phyloP scores from a whole-genome alignment of 495 filamentous ascomycete genomes.

The Aspergillus carlsbadensis region DNA sequence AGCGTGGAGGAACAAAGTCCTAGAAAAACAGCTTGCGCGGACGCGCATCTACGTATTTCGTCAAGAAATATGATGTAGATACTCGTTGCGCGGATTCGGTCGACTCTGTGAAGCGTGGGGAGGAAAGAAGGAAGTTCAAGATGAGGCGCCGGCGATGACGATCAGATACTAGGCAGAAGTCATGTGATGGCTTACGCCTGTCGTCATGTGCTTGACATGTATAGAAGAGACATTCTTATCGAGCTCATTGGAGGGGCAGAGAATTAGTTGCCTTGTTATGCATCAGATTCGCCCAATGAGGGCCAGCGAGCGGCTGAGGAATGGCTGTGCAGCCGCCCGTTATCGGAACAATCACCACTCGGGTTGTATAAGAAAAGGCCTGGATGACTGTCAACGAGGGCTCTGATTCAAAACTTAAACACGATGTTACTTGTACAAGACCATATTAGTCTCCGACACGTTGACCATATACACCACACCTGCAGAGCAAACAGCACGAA shows the following conservation, averaged over 20 bases:
- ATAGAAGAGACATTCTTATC: neutral
- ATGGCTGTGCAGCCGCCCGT: no score
- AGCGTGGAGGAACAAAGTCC: constrained; percentile 15
- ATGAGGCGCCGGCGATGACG: constrained; percentile 16
- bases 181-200: constrained; percentile 17
- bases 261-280: neutral
- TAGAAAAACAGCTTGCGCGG: constrained; percentile 30
- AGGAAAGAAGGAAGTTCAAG: constrained; percentile 19
- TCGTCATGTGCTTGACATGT: neutral
- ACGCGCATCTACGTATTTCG: constrained; percentile 25
- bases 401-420: neutral
- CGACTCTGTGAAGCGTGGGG: constrained; percentile 41
- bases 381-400: no score
- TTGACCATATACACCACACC: neutral
- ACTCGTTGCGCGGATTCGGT: constrained; percentile 31
- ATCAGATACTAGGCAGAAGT: constrained; percentile 11
- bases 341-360: no score
- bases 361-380: no score
- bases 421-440: neutral
- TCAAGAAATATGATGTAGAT: constrained; percentile 15
- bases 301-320: neutral
- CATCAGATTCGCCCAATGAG: neutral
- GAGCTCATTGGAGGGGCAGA: neutral
- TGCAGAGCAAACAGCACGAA: neutral
- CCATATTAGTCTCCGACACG: neutral